Conservation (phyloP, 2,329 filamentous ascomycete species). For the Colletotrichum incanum region DNA sequence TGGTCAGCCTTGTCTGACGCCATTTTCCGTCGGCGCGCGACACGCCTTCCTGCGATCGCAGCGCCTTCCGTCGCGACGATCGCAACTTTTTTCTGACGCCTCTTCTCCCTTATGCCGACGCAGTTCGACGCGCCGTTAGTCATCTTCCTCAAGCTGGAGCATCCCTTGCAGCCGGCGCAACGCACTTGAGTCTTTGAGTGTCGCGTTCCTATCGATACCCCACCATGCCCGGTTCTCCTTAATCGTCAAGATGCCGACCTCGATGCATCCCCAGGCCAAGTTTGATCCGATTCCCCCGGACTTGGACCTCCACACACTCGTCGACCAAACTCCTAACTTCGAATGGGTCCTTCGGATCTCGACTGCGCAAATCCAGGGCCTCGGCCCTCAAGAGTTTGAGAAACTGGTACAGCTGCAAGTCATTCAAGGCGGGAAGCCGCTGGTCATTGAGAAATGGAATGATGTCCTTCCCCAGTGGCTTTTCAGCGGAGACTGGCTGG, state of each 20-base stretch:
- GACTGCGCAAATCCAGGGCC: conserved; percentile 81
- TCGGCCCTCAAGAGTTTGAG: conserved; percentile 86
- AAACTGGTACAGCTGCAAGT: conserved; percentile 88
- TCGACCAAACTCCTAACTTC: conserved; percentile 87
- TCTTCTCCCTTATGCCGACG: not conserved
- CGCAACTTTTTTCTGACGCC: not conserved
- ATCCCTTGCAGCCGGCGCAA: no score
- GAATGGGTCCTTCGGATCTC: conserved; percentile 88
- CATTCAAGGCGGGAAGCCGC: conserved; percentile 85
- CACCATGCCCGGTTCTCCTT: not conserved
- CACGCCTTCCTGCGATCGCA: conserved; percentile 6
- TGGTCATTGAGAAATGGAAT: conserved; percentile 93
- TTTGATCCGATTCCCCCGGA: conserved; percentile 94
- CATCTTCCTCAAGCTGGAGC: no score
- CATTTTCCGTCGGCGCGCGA: conserved; percentile 24
- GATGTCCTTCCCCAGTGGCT: conserved; percentile 80
- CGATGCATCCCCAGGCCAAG: conserved; percentile 84
- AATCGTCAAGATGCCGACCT: conserved; percentile 76
- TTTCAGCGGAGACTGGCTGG: conserved; percentile 87
- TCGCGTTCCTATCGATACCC: conserved; percentile 9
- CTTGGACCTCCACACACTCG: conserved; percentile 82
- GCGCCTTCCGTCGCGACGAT: not conserved
- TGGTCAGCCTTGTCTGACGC: conserved; percentile 21
- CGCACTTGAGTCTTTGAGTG: not conserved
- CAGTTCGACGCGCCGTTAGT: not conserved